Base-by-base conservation (phyloP, 306 rosid genomes). In the Glycine latifolia region DNA sequence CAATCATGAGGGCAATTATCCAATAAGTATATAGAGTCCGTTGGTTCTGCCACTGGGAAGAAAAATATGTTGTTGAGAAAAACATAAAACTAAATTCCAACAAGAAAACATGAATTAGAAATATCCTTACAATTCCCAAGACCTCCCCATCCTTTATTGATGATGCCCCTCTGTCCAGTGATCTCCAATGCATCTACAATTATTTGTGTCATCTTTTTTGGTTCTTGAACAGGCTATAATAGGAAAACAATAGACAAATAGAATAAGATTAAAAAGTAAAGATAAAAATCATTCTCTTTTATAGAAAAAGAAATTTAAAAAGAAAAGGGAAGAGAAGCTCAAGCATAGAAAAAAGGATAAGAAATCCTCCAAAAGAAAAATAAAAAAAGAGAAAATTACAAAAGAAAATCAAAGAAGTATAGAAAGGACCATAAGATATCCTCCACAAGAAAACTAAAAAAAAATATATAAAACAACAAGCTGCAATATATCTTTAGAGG, bases 111-210 rank as follows among this genome's bases (percentile, higher is more conserved):
- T 15, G n/a, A 48, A 59, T 20, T 55, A 70, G 54, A 46, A 60
- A 55, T 4, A 60, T 63, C 85, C 97, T 88, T 88, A 96, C 99
- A 91, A 75, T 88, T 74, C 52, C 99, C 99, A 71, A 96, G 98
- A 81, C 99, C 99, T 78, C 99, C 99, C 99, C 99, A 96, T 84
- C 99, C 99, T 91, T 92, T 94, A 88, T 91, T 96, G 83, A 96
- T 93, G 85, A 96, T 96, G 68, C 99, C 99, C 84, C 99, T 89
- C 83, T 94, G 99, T 81, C 94, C 94, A 12, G 99, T 93, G 56
- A 11, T 88, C 82, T 90, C 97, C 84, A 96, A 86, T 59, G 99
- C 98, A 65, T 91, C 90, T 65, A 96, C 99, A 81, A 96, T 96
- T 79, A 87, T 90, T 86, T 96, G 81, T 79, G 99, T 94, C 98